phyloP scores from a whole-genome alignment of 306 rosid species.

The Quercus agrifolia region DNA sequence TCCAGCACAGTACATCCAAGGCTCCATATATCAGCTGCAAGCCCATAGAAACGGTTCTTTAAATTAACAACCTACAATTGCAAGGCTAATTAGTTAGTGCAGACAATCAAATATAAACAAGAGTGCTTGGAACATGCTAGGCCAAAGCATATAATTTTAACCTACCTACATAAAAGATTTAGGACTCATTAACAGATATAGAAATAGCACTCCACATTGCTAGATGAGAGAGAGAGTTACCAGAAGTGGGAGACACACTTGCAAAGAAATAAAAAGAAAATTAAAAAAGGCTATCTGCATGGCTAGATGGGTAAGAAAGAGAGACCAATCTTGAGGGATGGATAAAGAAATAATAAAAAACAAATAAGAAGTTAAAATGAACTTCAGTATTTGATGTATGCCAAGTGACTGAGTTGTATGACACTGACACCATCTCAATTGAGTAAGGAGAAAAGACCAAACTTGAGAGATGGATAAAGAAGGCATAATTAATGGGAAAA shows the following conservation, averaged over 20 bases:
- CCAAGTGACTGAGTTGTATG: background rate
- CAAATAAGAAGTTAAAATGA: background rate
- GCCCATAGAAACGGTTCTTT: constrained; percentile 37
- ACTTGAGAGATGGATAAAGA: background rate
- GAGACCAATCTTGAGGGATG: background rate
- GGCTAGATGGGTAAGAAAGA: background rate
- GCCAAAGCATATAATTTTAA: background rate
- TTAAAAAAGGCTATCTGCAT: background rate
- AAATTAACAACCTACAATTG: constrained; percentile 41
- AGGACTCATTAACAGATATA: background rate
- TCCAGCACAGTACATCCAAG: constrained; percentile 53
- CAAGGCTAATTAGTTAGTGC: constrained; percentile 15
- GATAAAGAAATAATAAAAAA: background rate
- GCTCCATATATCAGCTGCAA: constrained; percentile 56
- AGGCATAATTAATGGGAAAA: background rate
- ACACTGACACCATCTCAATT: background rate
- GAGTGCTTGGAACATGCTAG: background rate
- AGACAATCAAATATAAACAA: background rate
- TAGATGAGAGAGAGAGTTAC: background rate
- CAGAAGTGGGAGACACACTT: background rate
- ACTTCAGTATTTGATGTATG: background rate
- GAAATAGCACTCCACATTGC: background rate
- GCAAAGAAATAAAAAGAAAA: background rate
- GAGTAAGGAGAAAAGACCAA: background rate
- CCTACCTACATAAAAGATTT: background rate